Base-by-base conservation (phyloP, 352 stramenopile genomes). In the Phytophthora fragariaefolia region DNA sequence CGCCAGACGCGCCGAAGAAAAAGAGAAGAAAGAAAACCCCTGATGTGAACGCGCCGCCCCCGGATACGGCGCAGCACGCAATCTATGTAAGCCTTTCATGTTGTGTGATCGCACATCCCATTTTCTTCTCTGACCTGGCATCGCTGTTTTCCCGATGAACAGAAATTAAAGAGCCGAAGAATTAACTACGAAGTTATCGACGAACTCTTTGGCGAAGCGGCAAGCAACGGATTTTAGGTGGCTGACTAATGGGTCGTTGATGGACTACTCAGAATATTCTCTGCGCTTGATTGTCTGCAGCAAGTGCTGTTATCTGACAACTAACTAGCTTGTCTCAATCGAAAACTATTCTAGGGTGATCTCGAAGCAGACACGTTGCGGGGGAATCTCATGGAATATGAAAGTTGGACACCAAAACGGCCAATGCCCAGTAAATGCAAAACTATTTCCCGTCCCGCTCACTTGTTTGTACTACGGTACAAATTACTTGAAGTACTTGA, bases 161-260 rank as follows among this genome's bases (percentile, higher is more conserved):
- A 93, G 88, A 93, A 92, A 89, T 86, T 96, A 80, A 96, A 95
- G 67, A 94, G 85, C 58, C 82, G 86, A 74, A 78, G 87, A 69
- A 96, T 96, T 73, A 96, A 96, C 71, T 95, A 96, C 63, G 88
- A 96, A 76, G 88, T 95, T 48, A 93, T 96, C 69, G 80, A 93
- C 61, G 86, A 96, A 74, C 80, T 96, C 47, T 96, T 96, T 81
- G 88, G 86, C 26, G 85, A 96, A 69, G 84, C 84, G 23, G 84
- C 84, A 46, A 92, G 73, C 67, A 92, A 90, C 52, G 82, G 82
- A 0, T 91, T 90, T 27, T 92, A 69, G 81, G 17, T 15, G 36
- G n/a, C n/a, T n/a, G n/a, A n/a, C n/a, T n/a, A n/a, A n/a, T n/a
- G n/a, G n/a, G n/a, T n/a, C n/a, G 38, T 17, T 7, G n/a, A 26